A percentile compares a stretch with the other conserved stretches of the same genome.
Conservation (phyloP, 495 filamentous ascomycete genomes). For the Viridothelium virens region DNA sequence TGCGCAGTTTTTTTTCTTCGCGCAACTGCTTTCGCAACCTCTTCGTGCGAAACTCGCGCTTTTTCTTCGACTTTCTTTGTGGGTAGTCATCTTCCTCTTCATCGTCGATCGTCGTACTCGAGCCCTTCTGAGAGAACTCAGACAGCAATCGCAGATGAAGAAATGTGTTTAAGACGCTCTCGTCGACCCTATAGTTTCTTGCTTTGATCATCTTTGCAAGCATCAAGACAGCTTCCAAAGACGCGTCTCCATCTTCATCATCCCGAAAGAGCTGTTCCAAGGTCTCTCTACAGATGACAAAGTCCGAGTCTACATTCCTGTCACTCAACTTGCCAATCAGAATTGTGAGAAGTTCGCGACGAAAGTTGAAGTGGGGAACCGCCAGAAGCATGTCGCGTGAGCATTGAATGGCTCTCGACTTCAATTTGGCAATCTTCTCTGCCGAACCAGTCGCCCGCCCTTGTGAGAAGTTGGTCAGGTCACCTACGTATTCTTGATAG, state of each 20-base stretch:
- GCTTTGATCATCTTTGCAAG: conserved; percentile 92
- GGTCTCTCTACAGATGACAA: conserved; percentile 67
- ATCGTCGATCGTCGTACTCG: conserved; percentile 60
- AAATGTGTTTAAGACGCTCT: conserved; percentile 83
- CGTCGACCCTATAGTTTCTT: conserved; percentile 68
- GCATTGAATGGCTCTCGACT: conserved; percentile 73
- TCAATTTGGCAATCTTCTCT: conserved; percentile 38
- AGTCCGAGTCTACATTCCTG: conserved; percentile 60
- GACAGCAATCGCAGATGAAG: conserved; percentile 79
- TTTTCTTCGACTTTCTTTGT: conserved; percentile 47
- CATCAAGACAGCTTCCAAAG: conserved; percentile 76
- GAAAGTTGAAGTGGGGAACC: conserved; percentile 95
- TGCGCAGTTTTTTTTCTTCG: conserved; percentile 77
- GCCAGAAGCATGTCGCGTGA: conserved; percentile 66
- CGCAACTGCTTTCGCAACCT: conserved; percentile 63
- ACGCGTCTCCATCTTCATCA: conserved; percentile 80
- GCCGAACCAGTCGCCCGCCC: conserved; percentile 31
- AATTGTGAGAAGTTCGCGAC: conserved; percentile 76
- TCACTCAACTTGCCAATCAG: conserved; percentile 72
- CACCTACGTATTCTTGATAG: conserved; percentile 76
- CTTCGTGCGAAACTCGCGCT: conserved; percentile 70
- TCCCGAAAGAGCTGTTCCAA: conserved; percentile 75
- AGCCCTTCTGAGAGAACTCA: conserved; percentile 78
- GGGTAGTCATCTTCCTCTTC: conserved; percentile 36
- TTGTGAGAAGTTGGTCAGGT: conserved; percentile 56